These are phyloP conservation scores for Tylopilus sp. DNA, from an alignment of 1,284 basidiomycete genomes.

Conservation along the genomic window DNA sequence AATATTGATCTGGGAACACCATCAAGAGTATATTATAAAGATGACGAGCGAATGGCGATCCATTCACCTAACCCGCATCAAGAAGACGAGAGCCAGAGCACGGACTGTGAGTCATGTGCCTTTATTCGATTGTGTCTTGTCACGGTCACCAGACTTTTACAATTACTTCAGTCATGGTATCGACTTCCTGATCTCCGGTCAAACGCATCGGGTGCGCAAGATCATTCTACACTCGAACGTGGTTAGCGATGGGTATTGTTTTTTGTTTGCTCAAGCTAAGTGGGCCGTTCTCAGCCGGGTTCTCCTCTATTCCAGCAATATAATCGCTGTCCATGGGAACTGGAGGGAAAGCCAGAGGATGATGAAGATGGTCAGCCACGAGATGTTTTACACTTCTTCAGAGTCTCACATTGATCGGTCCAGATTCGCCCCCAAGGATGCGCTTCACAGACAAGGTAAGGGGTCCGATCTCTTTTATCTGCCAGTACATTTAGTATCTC, in stretches of 20 bases:
- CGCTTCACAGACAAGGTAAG: constrained; percentile 64
- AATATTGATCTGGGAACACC: constrained; percentile 76
- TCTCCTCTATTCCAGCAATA: constrained; percentile 85
- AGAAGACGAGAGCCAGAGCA: constrained; percentile 40
- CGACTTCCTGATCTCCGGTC: constrained; percentile 76
- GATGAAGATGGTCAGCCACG: constrained; percentile 61
- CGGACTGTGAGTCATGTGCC: constrained; percentile 40
- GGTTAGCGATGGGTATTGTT: constrained; percentile 45
- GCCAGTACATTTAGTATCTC: neutral
- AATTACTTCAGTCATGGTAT: constrained; percentile 89
- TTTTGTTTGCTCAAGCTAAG: neutral
- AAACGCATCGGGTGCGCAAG: constrained; percentile 73
- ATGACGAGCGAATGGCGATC: constrained; percentile 83
- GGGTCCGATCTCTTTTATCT: neutral
- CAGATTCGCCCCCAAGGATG: constrained; percentile 66
- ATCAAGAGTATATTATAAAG: constrained; percentile 76
- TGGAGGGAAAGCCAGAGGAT: constrained; percentile 70
- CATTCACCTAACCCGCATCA: constrained; percentile 50
- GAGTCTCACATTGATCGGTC: constrained; percentile 2
- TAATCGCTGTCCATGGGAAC: constrained; percentile 85
- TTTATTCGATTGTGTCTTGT: constrained; percentile 1
- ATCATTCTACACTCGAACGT: constrained; percentile 84
- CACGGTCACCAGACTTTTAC: constrained; percentile 66
- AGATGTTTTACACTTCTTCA: neutral
- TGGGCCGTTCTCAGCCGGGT: constrained; percentile 56